Conservation (phyloP, 495 filamentous ascomycete species). For the Copromyces sp. region DNA sequence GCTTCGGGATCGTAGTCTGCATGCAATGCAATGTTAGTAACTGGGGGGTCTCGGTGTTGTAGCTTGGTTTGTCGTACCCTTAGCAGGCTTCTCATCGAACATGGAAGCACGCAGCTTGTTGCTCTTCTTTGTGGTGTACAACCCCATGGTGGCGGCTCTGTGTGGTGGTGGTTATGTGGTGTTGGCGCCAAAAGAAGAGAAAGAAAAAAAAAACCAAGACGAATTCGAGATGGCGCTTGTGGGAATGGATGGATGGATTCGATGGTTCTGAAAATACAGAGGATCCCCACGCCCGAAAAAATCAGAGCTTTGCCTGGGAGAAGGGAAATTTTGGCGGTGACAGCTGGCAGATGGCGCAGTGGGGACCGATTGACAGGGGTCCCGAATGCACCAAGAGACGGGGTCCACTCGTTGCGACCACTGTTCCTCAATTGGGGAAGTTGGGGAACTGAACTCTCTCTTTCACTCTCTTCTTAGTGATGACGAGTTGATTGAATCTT, state of each 20-base stretch:
- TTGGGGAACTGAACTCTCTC: not conserved
- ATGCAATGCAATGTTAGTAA: constrained; percentile 23
- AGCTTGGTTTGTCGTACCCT: constrained; percentile 18
- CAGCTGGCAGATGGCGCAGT: constrained; percentile 26
- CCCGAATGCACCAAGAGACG: not conserved
- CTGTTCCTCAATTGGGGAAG: not conserved
- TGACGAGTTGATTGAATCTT: not conserved
- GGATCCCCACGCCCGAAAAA: constrained; percentile 19
- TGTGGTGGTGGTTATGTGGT: not conserved
- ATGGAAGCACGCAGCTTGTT: constrained; percentile 30
- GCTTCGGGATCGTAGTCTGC: constrained; percentile 87
- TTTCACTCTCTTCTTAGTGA: not conserved
- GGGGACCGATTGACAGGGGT: not conserved
- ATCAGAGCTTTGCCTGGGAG: constrained; percentile 6
- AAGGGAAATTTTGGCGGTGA: constrained; percentile 40
- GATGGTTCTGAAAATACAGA: constrained; percentile 1
- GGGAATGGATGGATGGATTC: not conserved
- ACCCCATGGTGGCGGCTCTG: constrained; percentile 19
- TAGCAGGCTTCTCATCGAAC: constrained; percentile 28
- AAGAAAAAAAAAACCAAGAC: not conserved
- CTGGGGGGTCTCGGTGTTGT: not conserved
- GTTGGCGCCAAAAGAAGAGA: not conserved
- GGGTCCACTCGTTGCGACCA: not conserved
- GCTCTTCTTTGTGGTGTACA: constrained; percentile 17
- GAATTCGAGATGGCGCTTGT: not conserved